Base-by-base conservation (phyloP, 768 basidiomycete species). In the Tubosaeta sp. region DNA sequence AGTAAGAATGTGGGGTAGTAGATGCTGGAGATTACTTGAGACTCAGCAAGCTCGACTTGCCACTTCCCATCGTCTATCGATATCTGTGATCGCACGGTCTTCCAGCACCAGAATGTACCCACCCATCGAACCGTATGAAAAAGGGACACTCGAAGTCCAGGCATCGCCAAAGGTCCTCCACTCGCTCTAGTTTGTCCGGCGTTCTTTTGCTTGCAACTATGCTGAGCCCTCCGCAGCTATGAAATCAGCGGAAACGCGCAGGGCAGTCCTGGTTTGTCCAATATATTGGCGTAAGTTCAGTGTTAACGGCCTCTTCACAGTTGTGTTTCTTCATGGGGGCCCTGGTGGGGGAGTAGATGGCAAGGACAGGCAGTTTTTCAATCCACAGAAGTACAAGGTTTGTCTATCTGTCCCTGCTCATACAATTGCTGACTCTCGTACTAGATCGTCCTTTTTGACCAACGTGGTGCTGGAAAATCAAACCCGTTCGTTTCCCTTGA, bases 401-500 rank as follows among this genome's bases (percentile, higher is more conserved):
- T 38, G 59, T 57, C 27, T 35, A 11, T 17, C 41, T 19, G 26
- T 43, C 12, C 39, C 50, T 9, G 33, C 26, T 31, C 37, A 6
- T 22, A 17, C 38, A 37, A 46, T 54, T 14, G 4, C 56, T 52
- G 22, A 56, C 25, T 38, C 9, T 41, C 35, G 48, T 13, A 29
- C 37, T 50, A 91, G 87, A 90, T 95, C 61, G 70, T 95, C 55
- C 77, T 95, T 22, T 83, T 93, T 59, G 94, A 97, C 70, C 95
- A 97, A 69, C 78, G 95, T 54, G 95, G 95, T 14, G 68, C 88
- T 14, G 95, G 95, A 17, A 86, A 90, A 61, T 91, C 89, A 16
- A 89, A 78, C 0, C 94, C 94, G 83, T 90, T 66, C 55, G 84
- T 74, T 33, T 37, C 37, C 53, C 43, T 17, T 32, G 29, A 10